Conservation (phyloP, 805 yeast species). For the Wickerhamiella musiphila region DNA sequence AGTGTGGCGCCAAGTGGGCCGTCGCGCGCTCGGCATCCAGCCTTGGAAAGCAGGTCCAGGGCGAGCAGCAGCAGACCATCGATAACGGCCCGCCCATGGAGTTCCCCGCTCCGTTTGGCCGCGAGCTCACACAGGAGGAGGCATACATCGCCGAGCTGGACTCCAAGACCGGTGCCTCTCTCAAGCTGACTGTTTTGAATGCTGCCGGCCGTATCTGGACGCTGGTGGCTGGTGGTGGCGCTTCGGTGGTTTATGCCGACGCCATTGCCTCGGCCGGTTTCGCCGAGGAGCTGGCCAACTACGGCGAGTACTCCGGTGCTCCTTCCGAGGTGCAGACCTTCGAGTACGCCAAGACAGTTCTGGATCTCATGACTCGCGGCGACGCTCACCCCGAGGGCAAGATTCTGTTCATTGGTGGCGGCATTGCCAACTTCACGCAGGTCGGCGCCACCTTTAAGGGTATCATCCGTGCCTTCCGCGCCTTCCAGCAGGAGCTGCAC, state of each 20-base stretch:
- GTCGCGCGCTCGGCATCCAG: conserved; percentile 28
- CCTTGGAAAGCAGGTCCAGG: conserved; percentile 20
- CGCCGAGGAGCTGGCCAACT: conserved; percentile 29
- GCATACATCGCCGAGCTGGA: conserved; percentile 32
- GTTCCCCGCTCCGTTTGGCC: conserved; percentile 33
- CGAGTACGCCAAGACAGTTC: conserved; percentile 31
- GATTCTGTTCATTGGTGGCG: conserved; percentile 30
- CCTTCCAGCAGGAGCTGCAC: conserved; percentile 23
- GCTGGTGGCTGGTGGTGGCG: conserved; percentile 32
- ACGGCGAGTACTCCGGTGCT: conserved; percentile 33
- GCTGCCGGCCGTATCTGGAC: conserved; percentile 31
- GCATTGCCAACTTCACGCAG: conserved; percentile 32
- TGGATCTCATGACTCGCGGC: conserved; percentile 29
- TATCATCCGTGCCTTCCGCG: conserved; percentile 31
- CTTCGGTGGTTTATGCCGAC: conserved; percentile 31
- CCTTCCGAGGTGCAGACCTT: conserved; percentile 31
- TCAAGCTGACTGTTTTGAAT: conserved; percentile 28
- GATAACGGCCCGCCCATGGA: conserved; percentile 33
- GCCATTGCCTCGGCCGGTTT: conserved; percentile 31
- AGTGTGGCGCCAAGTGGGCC: conserved; percentile 34
- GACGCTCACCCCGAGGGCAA: conserved; percentile 25
- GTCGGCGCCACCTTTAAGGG: conserved; percentile 33
- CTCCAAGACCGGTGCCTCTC: conserved; percentile 32
- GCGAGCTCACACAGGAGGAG: conserved; percentile 28
- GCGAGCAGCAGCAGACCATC: conserved; percentile 17